Conservation (phyloP, 2,329 filamentous ascomycete species). For the Iodosphaeria phyllophila region DNA sequence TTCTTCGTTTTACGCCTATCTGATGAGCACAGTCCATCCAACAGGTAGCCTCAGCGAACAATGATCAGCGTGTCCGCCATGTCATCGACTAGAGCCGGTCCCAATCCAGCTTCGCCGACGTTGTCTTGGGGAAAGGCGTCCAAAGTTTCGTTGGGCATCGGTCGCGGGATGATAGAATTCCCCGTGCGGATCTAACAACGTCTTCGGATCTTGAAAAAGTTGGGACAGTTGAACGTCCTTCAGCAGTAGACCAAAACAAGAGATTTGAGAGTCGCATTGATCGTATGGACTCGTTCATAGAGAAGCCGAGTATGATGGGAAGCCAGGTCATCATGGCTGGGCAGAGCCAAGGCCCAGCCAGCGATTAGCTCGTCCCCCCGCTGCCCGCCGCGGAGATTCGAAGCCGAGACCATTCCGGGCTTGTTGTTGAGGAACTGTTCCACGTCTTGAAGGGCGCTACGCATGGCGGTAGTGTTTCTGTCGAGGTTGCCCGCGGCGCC, state of each 20-base stretch:
- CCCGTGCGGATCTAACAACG: slow-evolving; percentile 42
- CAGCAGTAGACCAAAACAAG: slow-evolving; percentile 47
- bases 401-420: slow-evolving; percentile 40
- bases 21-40: too few relatives aligned
- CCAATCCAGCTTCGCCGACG: too few relatives aligned
- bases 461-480: slow-evolving; percentile 37
- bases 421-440: slow-evolving; percentile 29
- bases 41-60: too few relatives aligned
- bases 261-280: slow-evolving; percentile 47
- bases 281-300: slow-evolving; percentile 38
- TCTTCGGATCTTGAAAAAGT: slow-evolving; percentile 50
- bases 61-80: too few relatives aligned
- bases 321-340: too few relatives aligned
- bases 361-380: slow-evolving; percentile 56
- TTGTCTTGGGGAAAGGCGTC: too few relatives aligned
- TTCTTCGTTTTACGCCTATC: too few relatives aligned
- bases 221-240: slow-evolving; percentile 41
- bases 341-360: too few relatives aligned
- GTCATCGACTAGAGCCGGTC: too few relatives aligned
- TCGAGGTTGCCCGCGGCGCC: slow-evolving; percentile 39
- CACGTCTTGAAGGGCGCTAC: slow-evolving; percentile 33
- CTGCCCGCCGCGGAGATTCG: slow-evolving; percentile 40
- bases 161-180: too few relatives aligned
- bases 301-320: slow-evolving; percentile 23
- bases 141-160: too few relatives aligned